phyloP scores from a whole-genome alignment of 768 basidiomycete genomes.

The Cyclocybe aegerita region DNA sequence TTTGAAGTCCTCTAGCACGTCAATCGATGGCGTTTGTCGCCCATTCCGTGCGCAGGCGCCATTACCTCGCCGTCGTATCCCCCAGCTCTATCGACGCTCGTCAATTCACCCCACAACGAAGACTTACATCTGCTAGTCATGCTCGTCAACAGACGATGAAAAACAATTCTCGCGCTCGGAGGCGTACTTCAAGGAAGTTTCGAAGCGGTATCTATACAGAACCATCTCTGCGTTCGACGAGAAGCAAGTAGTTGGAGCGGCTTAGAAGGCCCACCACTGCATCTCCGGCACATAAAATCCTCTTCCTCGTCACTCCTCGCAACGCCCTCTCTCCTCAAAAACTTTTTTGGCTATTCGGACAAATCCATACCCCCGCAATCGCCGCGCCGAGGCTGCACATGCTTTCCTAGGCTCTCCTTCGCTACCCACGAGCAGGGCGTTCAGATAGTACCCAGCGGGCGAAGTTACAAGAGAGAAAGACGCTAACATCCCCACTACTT shows the following conservation, averaged over 20 bases:
- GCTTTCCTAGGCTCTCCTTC: slow-evolving; percentile 34
- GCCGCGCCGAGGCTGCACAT: slow-evolving; percentile 41
- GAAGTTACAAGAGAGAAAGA: too few relatives aligned
- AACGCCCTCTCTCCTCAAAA: slow-evolving; percentile 1
- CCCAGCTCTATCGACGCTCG: too few relatives aligned
- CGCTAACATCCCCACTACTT: too few relatives aligned
- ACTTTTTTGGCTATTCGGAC: slow-evolving; percentile 7
- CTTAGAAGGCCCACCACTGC: slow-evolving; percentile 31
- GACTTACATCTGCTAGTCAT: slow-evolving; percentile 37
- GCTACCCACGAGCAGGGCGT: slow-evolving; percentile 32
- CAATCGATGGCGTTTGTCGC: too few relatives aligned
- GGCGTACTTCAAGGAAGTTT: slow-evolving; percentile 37
- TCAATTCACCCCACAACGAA: too few relatives aligned
- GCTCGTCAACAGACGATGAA: slow-evolving; percentile 40
- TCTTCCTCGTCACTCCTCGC: slow-evolving; percentile 36
- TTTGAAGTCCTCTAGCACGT: too few relatives aligned
- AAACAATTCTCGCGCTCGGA: slow-evolving; percentile 33
- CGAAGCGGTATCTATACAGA: slow-evolving; percentile 38
- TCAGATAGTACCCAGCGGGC: slow-evolving; percentile 11
- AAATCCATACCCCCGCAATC: slow-evolving; percentile 33
- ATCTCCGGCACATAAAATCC: slow-evolving; percentile 37
- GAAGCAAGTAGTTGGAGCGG: slow-evolving; percentile 24
- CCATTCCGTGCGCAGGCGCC: too few relatives aligned
- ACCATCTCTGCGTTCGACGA: slow-evolving; percentile 33
- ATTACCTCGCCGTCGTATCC: too few relatives aligned